Evolutionary conservation across 2,329 filamentous ascomycete genomes (phyloP).

Genomic region (Bipolaris oryzae): DNA sequence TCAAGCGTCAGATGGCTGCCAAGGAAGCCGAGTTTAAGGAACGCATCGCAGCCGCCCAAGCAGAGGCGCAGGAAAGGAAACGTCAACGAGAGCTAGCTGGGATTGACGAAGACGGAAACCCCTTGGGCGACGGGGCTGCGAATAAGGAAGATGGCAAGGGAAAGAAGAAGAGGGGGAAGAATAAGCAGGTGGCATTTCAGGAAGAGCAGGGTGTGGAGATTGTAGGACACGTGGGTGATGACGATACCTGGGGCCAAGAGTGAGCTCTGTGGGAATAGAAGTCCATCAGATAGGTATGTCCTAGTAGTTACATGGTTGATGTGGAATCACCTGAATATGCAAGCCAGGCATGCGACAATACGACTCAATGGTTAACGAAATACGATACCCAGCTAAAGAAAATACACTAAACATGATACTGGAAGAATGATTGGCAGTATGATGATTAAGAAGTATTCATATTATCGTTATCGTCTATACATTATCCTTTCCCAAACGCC

Average conservation of each 20-base stretch:
- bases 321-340: neutral
- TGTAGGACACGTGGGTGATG: constrained; percentile 35
- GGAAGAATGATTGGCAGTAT: no score
- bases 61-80: constrained; percentile 45
- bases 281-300: neutral
- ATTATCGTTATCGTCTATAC: neutral
- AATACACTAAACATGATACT: neutral
- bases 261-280: neutral
- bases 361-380: neutral
- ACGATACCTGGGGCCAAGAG: constrained; percentile 35
- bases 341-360: neutral
- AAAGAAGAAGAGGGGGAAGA: constrained; percentile 42
- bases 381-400: constrained; percentile 2
- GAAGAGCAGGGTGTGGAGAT: constrained; percentile 41
- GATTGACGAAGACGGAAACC: constrained; percentile 29
- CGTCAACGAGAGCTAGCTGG: constrained; percentile 40
- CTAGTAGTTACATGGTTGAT: neutral
- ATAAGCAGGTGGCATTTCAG: constrained; percentile 34
- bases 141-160: constrained; percentile 33
- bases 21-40: constrained; percentile 36
- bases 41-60: constrained; percentile 46
- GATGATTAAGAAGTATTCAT: no score
- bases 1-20: constrained; percentile 40
- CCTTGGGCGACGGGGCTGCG: constrained; percentile 18
- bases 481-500: neutral